Percentiles rank a stretch among this genome's conserved stretches.
phyloP scores from a whole-genome alignment of 2,329 filamentous ascomycete genomes.

The Talaromyces pinophilus region DNA sequence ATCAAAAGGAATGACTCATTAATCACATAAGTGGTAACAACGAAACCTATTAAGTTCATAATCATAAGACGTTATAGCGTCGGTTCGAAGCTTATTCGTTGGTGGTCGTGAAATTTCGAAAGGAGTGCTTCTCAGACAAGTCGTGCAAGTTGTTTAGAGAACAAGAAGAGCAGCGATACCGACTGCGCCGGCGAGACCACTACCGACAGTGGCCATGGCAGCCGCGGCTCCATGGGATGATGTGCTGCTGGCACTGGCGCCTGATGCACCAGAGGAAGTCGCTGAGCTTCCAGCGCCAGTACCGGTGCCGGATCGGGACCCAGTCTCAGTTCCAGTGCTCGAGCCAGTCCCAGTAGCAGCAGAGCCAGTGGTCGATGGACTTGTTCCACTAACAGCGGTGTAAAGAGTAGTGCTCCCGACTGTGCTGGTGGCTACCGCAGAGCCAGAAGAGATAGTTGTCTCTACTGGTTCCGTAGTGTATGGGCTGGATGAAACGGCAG shows the following conservation, averaged over 20 bases:
- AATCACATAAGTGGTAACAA: constrained; percentile 14
- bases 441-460: constrained; percentile 25
- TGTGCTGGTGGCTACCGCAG: constrained; percentile 24
- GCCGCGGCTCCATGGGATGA: constrained; percentile 31
- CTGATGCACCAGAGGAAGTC: constrained; percentile 27
- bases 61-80: constrained; percentile 21
- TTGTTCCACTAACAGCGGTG: constrained; percentile 24
- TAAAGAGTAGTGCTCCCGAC: constrained; percentile 30
- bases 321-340: constrained; percentile 23
- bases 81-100: neutral
- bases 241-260: constrained; percentile 24
- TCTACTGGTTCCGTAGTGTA: constrained; percentile 21
- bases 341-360: constrained; percentile 22
- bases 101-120: neutral
- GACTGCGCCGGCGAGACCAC: constrained; percentile 40
- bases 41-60: constrained; percentile 11
- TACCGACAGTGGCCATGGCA: constrained; percentile 35
- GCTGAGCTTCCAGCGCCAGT: constrained; percentile 20
- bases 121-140: neutral
- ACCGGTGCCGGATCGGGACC: neutral
- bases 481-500: constrained; percentile 28
- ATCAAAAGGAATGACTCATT: constrained; percentile 16
- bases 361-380: constrained; percentile 6
- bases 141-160: constrained; percentile 33
- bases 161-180: constrained; percentile 47